Base-by-base conservation (phyloP, 1,284 basidiomycete genomes). In the Naganishia liquefaciens region DNA sequence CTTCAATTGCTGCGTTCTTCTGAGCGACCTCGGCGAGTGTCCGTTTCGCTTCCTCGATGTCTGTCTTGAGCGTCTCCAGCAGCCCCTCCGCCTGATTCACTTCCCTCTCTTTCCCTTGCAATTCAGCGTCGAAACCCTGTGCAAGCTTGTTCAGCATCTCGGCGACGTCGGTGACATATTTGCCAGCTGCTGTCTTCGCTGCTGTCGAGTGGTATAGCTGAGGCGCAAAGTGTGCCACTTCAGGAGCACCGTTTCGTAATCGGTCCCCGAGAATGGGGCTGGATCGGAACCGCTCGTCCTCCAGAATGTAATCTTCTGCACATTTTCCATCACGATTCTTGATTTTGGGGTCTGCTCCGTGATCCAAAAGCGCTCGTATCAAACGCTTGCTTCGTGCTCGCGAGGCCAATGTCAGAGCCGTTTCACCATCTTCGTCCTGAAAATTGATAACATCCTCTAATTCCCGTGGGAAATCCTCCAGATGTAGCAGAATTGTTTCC, bases 371-470 rank as follows among this genome's bases (percentile, higher is more conserved):
- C 21, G 97, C 84, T 75, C 95, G 95, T 70, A 99, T 94, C 19
- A 99, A 84, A n/a, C 94, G 87, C 80, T 98, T 96, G 77, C 91
- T 94, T 64, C 96, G 83, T 73, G 95, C 97, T 42, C 96, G 85
- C 5, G 96, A 96, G 27, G 96, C 95, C 83, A 99, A 87, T 1
- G 96, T 99, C 65, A 99, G 80, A 11, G 96, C 93, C 15, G 96
- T 98, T 81, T 99, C 96, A 39, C 95, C 95, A 71, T 99, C 96
- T 75, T 98, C 93, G 76, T 99, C 96, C 77, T 96, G 96, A 79
- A 99, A 99, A 76, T 99, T 99, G 80, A 99, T 92, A 55, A 99
- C 93, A 75, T 99, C 96, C 42, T 93, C 92, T 19, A 99, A 82
- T 78, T 99, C 96, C 72, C 91, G 90, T 2, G 95, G 94, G 79